Evolutionary conservation across 257 asterid species (phyloP).

Genomic region (Scutellaria barbata): DNA sequence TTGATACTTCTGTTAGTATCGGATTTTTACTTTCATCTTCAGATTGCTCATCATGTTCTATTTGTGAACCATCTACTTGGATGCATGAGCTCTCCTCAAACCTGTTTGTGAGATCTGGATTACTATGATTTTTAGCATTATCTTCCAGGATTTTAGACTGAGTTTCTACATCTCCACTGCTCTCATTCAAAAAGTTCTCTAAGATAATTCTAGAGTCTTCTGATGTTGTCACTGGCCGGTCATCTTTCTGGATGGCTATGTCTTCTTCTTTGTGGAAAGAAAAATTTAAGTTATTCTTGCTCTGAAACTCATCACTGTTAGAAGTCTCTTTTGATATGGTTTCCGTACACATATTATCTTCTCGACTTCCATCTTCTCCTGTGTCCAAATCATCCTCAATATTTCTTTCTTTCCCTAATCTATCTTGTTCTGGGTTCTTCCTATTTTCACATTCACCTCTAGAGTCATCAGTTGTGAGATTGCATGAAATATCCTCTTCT

Average conservation of each 20-base stretch:
- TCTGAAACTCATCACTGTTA: not conserved
- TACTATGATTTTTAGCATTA: too few relatives aligned
- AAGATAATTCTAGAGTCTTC: not conserved
- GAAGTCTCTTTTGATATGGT: not conserved
- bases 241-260: not conserved
- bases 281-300: not conserved
- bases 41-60: too few relatives aligned
- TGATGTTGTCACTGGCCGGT: not conserved
- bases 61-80: too few relatives aligned
- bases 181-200: too few relatives aligned
- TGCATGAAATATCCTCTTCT: slow-evolving; percentile 20
- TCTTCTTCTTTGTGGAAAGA: not conserved
- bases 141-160: too few relatives aligned
- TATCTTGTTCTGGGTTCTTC: too few relatives aligned
- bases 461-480: slow-evolving; percentile 24
- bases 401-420: not conserved
- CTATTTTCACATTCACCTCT: not conserved
- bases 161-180: too few relatives aligned
- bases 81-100: too few relatives aligned
- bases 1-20: too few relatives aligned
- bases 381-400: slow-evolving; percentile 8
- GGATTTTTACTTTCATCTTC: too few relatives aligned
- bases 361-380: not conserved
- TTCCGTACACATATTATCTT: slow-evolving; percentile 4
- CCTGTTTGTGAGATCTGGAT: too few relatives aligned